Evolutionary conservation across 306 rosid genomes (phyloP), one percentile per base, ranked within the genome.

Genomic region (Cucurbita moschata): DNA sequence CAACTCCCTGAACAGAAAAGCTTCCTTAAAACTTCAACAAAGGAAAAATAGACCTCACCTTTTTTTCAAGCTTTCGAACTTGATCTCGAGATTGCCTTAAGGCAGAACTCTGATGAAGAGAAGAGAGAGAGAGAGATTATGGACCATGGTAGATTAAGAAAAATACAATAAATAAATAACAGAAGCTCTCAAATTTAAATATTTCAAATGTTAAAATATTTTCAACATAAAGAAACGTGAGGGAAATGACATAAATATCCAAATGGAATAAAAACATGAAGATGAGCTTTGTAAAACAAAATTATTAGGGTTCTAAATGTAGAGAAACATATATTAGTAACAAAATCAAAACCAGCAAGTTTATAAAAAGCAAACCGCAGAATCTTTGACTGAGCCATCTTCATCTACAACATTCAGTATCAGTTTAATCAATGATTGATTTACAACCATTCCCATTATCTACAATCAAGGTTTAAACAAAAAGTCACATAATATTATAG

Each of bases 341-440:
- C 15, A 47, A 66, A 70, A 61, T 12, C 26, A 6, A 66, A 72
- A 35, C 70, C 67, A 74, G 50, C 39, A 75, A 38, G 77, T 70
- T 71, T 50, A 53, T 56, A 56, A 49, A 73, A 67, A 77, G 88
- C 98, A 78, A 81, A 94, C 98, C 87, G 96, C 97, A 60, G 97
- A 89, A 84, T 94, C 97, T 86, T 89, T 90, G 52, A 94, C 83
- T 67, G 80, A 79, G 78, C 97, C 97, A 82, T 94, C 90, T 70
- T 87, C 97, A 61, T 90, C 97, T 40, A 90, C 79, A 65, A 87
- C 86, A 84, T 86, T 89, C 46, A 83, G 88, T 83, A 90, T 90
- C 71, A 54, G 82, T 85, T 85, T 89, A 77, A 87, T 77, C 60
- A 93, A 77, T 67, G 98, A 87, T 9, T 86, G 88, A 72, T 87